Evolutionary conservation across 805 yeast species (phyloP).

Genomic region (Cyberlindnera maritima): DNA sequence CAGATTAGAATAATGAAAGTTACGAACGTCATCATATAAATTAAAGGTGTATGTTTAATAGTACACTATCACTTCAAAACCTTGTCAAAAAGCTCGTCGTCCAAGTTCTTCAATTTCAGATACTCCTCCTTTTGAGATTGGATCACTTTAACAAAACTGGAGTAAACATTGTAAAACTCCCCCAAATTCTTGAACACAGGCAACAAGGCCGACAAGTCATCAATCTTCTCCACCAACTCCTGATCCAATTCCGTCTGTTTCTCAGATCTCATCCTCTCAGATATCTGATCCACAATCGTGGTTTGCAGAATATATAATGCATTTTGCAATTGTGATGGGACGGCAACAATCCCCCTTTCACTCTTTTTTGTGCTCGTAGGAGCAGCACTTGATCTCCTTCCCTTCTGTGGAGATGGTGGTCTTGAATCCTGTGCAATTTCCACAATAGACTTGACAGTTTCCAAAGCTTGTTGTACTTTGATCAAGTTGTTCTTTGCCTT

Average conservation of each 20-base stretch:
- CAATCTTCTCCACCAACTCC: constrained; percentile 41
- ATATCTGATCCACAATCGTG: constrained; percentile 43
- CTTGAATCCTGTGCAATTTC: constrained; percentile 24
- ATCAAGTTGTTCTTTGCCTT: constrained; percentile 43
- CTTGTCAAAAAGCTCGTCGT: constrained; percentile 23
- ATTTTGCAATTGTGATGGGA: constrained; percentile 31
- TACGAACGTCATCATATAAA: not conserved
- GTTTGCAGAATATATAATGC: constrained; percentile 46
- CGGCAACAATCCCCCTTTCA: constrained; percentile 16
- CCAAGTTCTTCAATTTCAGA: constrained; percentile 28
- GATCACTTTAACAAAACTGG: constrained; percentile 45
- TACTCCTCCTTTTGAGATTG: constrained; percentile 35
- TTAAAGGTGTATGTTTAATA: too few relatives aligned
- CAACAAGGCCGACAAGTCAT: constrained; percentile 44
- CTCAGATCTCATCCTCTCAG: constrained; percentile 23
- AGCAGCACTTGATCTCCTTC: constrained; percentile 12
- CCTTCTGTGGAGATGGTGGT: constrained; percentile 3
- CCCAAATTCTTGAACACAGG: constrained; percentile 54
- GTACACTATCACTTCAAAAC: constrained; percentile 9
- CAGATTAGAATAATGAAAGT: not conserved
- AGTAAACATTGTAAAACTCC: constrained; percentile 48
- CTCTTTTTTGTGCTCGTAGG: constrained; percentile 19
- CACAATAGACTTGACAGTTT: constrained; percentile 39
- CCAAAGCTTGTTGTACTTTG: constrained; percentile 45
- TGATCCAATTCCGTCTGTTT: constrained; percentile 29